Base-by-base conservation (phyloP, 2,329 filamentous ascomycete species). In the Xylaria digitata region DNA sequence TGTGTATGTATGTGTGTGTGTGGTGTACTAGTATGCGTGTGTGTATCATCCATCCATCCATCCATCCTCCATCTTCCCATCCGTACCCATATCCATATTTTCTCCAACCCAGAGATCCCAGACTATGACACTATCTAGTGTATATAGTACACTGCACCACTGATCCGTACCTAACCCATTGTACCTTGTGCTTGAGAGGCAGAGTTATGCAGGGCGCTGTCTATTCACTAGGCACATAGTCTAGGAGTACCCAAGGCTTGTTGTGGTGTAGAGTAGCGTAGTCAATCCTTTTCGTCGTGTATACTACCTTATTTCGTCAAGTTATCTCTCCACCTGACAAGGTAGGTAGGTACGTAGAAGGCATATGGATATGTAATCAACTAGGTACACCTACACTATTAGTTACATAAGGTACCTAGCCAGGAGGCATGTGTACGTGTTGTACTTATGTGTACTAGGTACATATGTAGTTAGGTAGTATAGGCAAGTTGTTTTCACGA, bases 1-100 rank as follows among this genome's bases (percentile, higher is more conserved):
- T 67, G 65, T 66, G 60, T 49, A 26, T 55, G 60, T 26, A 34
- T 37, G 49, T 37, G 34, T 13, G 34, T 11, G 34, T n/a, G n/a
- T n/a, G n/a, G n/a, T n/a, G n/a, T n/a, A n/a, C n/a, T n/a, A n/a
- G n/a, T 34, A 34, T 34, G 2, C 6, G 32, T 34, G 9, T 34
- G 34, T 37, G 34, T 37, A 9, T 8, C 11, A 13, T 26, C 26
- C 26, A 26, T 26, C 26, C 26, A 26, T 26, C 26, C 26, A 26
- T 26, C 26, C 26, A 26, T 26, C 26, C 26, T 26, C 26, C 26
- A 26, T 26, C 26, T 26, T 5, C 5, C 26, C n/a, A 43, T 61
- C 57, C 57, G 40, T 21, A 23, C 5, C 26, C 26, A 3, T 26
- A 26, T 26, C 26, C 26, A 26, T 26, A 26, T 26, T 26, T 26